Percentiles rank a stretch among this genome's conserved stretches.
Conservation (phyloP, 2,329 filamentous ascomycete species). For the Ceratocystis alfenasii region DNA sequence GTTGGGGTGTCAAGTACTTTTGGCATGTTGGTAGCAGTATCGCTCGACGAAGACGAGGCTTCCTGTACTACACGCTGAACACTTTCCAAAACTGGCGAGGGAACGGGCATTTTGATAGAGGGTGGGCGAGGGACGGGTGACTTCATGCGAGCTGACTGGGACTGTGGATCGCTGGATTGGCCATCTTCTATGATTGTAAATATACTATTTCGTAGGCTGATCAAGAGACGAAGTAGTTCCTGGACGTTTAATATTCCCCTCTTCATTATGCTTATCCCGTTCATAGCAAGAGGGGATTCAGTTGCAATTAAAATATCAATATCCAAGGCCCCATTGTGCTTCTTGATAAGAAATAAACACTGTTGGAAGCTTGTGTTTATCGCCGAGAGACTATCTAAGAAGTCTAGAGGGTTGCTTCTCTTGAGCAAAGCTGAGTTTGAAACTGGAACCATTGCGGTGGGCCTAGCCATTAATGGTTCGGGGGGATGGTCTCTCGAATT, state of each 20-base stretch:
- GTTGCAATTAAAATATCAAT: constrained; percentile 16
- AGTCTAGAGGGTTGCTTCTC: neutral
- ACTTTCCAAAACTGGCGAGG: constrained; percentile 8
- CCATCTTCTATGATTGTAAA: constrained; percentile 10
- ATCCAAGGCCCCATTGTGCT: constrained; percentile 16
- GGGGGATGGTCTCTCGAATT: too few species aligned
- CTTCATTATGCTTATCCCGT: constrained; percentile 24
- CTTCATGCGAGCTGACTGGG: too few species aligned
- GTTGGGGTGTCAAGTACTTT: constrained; percentile 25
- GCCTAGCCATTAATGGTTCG: too few species aligned
- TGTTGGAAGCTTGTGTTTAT: constrained; percentile 20
- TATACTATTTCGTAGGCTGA: constrained; percentile 24
- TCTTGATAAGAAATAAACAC: constrained; percentile 19
- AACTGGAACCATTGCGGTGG: too few species aligned
- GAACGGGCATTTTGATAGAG: neutral
- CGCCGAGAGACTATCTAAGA: neutral
- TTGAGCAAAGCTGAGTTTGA: neutral
- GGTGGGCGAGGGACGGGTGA: too few species aligned
- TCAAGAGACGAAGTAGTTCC: constrained; percentile 27
- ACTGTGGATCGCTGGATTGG: neutral
- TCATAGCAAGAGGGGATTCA: constrained; percentile 23
- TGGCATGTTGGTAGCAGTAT: neutral
- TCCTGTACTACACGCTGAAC: constrained; percentile 12
- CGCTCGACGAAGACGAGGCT: neutral
- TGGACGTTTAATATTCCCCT: constrained; percentile 24